These are phyloP conservation scores for Domatiomyces globalis DNA, from an alignment of 2,329 filamentous ascomycete genomes.

Conservation along the genomic window DNA sequence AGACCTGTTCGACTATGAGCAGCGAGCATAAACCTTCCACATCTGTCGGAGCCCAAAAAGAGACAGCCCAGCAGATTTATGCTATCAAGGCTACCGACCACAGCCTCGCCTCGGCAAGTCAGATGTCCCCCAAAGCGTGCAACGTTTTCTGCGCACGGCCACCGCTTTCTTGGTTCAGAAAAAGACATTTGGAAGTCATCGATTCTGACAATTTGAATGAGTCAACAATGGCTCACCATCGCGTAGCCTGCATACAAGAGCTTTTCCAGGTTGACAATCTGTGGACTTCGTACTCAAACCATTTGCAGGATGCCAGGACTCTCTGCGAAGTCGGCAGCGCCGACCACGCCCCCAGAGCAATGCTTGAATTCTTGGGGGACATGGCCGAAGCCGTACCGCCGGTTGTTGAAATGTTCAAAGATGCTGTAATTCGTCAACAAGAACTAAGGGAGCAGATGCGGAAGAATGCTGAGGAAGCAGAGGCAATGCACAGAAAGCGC, in stretches of 20 bases:
- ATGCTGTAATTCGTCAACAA: not conserved
- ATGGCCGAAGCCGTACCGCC: not conserved
- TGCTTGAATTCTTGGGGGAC: not conserved
- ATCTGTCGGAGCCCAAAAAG: not conserved
- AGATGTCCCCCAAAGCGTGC: not conserved
- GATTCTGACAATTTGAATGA: not conserved
- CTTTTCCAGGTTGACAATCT: constrained; percentile 1
- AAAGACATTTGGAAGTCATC: not conserved
- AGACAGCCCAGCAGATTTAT: constrained; percentile 1
- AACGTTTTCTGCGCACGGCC: not conserved
- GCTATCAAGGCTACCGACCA: not conserved
- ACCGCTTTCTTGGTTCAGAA: not conserved
- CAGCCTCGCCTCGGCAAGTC: not conserved
- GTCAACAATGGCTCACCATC: not conserved
- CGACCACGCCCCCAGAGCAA: not conserved
- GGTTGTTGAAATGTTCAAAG: not conserved
- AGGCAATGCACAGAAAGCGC: not conserved
- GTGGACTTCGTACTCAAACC: constrained; percentile 1
- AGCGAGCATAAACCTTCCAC: not conserved
- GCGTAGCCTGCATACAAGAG: not conserved
- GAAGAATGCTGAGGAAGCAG: not conserved
- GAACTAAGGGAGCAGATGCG: not conserved
- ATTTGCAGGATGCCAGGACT: constrained; percentile 2
- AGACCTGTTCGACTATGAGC: not conserved
- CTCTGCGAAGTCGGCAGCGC: not conserved